These are phyloP conservation scores for Paspalum vaginatum DNA, from an alignment of 176 grass and related monocot genomes.

Conservation along the genomic window DNA sequence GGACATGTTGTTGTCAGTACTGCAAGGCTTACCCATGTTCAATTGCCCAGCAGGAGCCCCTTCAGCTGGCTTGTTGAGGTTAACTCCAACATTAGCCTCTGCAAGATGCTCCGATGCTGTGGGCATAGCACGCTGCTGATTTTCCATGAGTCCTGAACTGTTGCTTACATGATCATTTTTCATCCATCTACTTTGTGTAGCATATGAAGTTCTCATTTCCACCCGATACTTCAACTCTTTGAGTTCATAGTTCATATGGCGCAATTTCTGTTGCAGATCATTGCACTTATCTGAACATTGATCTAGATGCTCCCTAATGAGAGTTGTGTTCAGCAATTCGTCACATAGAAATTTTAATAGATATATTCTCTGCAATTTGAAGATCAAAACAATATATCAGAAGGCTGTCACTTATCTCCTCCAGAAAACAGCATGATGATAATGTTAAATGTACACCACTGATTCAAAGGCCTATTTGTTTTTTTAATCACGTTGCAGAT, in stretches of 20 bases:
- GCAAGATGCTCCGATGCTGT: constrained; percentile 40
- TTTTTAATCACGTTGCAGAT: not conserved
- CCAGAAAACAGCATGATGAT: constrained; percentile 32
- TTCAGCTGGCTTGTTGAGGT: constrained; percentile 51
- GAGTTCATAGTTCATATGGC: constrained; percentile 64
- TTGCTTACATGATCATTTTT: constrained; percentile 57
- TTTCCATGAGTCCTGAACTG: constrained; percentile 44
- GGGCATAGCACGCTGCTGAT: constrained; percentile 39
- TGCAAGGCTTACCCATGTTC: constrained; percentile 35
- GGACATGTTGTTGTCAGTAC: constrained; percentile 37
- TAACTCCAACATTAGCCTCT: constrained; percentile 52
- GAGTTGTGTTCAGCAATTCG: constrained; percentile 84
- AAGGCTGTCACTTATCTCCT: constrained; percentile 32
- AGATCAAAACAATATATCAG: constrained; percentile 48
- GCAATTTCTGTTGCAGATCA: constrained; percentile 89
- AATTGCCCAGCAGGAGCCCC: constrained; percentile 28
- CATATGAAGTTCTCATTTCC: constrained; percentile 50
- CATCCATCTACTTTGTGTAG: constrained; percentile 51
- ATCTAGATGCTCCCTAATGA: constrained; percentile 89
- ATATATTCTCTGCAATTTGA: constrained; percentile 76
- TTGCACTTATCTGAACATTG: constrained; percentile 78
- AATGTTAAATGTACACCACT: not conserved
- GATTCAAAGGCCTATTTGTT: not conserved
- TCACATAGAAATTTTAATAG: constrained; percentile 95
- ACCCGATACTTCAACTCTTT: constrained; percentile 82